phyloP scores from a whole-genome alignment of 1,139 yeast genomes.

The Pichia sp. region DNA sequence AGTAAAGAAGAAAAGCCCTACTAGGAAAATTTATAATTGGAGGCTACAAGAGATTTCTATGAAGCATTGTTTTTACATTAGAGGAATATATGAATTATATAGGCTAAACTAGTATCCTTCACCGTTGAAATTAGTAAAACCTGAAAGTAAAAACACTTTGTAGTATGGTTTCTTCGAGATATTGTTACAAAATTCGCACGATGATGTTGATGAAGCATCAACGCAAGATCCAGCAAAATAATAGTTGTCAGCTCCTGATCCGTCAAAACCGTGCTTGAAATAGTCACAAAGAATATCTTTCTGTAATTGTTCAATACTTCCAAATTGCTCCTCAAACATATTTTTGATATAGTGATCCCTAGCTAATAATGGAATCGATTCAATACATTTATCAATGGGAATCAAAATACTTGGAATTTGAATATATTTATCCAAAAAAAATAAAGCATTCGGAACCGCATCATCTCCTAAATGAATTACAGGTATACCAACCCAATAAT shows the following conservation, averaged over 20 bases:
- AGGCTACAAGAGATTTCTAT: no score
- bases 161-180: constrained; percentile 57
- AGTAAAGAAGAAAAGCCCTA: no score
- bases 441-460: constrained; percentile 71
- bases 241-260: constrained; percentile 72
- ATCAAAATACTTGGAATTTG: constrained; percentile 68
- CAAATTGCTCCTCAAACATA: constrained; percentile 52
- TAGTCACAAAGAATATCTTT: constrained; percentile 54
- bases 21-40: no score
- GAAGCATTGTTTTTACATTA: no score
- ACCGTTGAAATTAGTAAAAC: constrained; percentile 72
- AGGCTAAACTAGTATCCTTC: constrained; percentile 43
- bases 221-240: constrained; percentile 76
- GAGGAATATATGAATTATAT: no score
- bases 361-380: constrained; percentile 43
- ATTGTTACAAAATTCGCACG: constrained; percentile 73
- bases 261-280: constrained; percentile 68
- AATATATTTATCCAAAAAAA: constrained; percentile 65
- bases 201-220: constrained; percentile 69
- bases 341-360: constrained; percentile 39
- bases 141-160: constrained; percentile 56
- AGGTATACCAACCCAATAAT: constrained; percentile 68
- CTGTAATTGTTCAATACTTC: constrained; percentile 43
- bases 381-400: constrained; percentile 54
- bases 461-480: constrained; percentile 73